Base-by-base conservation (phyloP, 495 filamentous ascomycete genomes). In the Lasiosphaeriaceae sp. region DNA sequence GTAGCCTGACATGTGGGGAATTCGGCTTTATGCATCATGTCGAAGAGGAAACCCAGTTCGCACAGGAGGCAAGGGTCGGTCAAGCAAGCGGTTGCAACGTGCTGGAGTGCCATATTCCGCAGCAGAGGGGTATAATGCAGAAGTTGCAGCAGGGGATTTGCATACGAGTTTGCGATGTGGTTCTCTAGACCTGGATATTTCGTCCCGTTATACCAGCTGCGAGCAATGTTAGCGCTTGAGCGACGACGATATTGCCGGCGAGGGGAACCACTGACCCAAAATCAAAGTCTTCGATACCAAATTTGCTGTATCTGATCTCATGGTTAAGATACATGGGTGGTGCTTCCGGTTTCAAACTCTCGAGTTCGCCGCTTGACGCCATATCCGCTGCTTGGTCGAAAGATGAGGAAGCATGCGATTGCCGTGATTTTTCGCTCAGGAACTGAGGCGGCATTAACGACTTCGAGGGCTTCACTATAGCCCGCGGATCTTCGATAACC, bases 201-300 rank as follows among this genome's bases (percentile, higher is more conserved):
- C 0, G 94, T 97, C 57, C 90, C 88, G 71, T 99, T 99, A 75
- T 90, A 99, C 64, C 85, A 96, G 48, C 92, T 95, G 58, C 21
- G 2, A 19, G 2, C 22, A 1, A 4, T 14, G 44, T 70, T 24
- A 66, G 65, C 52, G 17, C 24, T 19, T 6, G 19, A 5, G 14
- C 14, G 23, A 4, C 24, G 26, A 14, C 2, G 29, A 50, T 17
- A 50, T 11, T n/a, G n/a, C n/a, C n/a, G n/a, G n/a, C 11, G 9
- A 23, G 20, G 9, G 14, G n/a, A 53, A 26, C 14, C 1, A 65
- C 83, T 69, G 73, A 96, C 88, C 85, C 84, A 74, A 98, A 98
- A 70, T 98, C 93, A 68, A 97, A 97, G 71, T 97, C 95, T 64
- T 96, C 91, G 2, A 99, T 90, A 11, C 94, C 93, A 73, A 96